Evolutionary conservation across 2,329 filamentous ascomycete genomes (phyloP).

Genomic region (Mariannaea elegans): DNA sequence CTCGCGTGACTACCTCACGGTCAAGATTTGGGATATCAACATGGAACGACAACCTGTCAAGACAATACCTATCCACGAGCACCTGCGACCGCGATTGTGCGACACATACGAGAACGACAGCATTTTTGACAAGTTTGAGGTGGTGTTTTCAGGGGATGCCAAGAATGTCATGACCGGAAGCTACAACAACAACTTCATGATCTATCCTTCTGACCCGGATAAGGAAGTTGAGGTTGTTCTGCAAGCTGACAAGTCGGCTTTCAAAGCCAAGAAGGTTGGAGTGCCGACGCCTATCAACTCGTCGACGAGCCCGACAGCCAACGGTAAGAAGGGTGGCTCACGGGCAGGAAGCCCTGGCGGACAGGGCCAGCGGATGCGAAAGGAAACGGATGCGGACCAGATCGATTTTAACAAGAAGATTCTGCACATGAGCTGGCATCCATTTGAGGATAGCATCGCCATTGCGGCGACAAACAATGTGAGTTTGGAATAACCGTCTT

Average conservation of each 20-base stretch:
- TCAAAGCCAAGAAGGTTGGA: conserved; percentile 99
- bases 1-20: conserved; percentile 95
- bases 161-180: conserved; percentile 99
- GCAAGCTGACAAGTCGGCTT: conserved; percentile 97
- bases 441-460: conserved; percentile 98
- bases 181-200: conserved; percentile 99
- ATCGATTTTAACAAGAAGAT: conserved; percentile 99
- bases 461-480: conserved; percentile 99
- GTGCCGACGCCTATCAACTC: conserved; percentile 96
- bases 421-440: conserved; percentile 99
- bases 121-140: conserved; percentile 99
- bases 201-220: conserved; percentile 94
- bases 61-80: conserved; percentile 98
- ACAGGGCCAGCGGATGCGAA: conserved; percentile 93
- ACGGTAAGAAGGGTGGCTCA: conserved; percentile 88
- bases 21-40: conserved; percentile 99
- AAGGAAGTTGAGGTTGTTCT: conserved; percentile 97
- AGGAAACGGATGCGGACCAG: conserved; percentile 98
- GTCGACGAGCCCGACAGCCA: conserved; percentile 75
- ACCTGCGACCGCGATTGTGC: conserved; percentile 90
- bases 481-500: conserved; percentile 54
- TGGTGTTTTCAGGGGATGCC: conserved; percentile 96
- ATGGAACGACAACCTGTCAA: conserved; percentile 98
- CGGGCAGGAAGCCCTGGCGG: conserved; percentile 85
- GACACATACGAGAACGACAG: conserved; percentile 99